Base-by-base conservation (phyloP, 2,329 filamentous ascomycete species). In the Fusarium redolens region DNA sequence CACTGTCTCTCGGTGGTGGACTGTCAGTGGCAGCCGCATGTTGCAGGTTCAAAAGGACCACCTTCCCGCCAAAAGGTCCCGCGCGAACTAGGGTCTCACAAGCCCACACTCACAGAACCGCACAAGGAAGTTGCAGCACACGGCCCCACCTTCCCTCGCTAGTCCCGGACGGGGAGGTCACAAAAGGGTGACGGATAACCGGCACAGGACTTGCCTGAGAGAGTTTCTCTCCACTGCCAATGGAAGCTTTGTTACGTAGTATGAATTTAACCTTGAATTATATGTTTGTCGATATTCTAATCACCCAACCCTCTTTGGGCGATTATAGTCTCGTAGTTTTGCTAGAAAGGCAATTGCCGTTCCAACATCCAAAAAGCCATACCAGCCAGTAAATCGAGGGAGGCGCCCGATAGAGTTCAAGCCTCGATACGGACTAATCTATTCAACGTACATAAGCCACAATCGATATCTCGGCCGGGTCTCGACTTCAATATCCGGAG, bases 21-120 rank as follows among this genome's bases (percentile, higher is more conserved):
- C 61, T 66, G 38, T 60, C 52, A 64, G 37, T 67, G 38, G 50
- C 31, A 66, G 70, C 62, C 57, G 48, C 48, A 65, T 54, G 71
- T 72, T 68, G 63, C 65, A 74, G 66, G 69, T 68, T 72, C 71
- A 65, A 72, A 76, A 72, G 71, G 68, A 61, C 74, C 75, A 68
- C 68, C 69, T 75, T 76, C 67, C 74, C 74, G 71, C 66, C 75
- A 77, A 77, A 77, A 78, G 75, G 74, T 77, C 75, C 75, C 75
- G 75, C 70, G 73, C 72, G 74, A 54, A 72, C 66, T 66, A 58
- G 68, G 75, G 72, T 68, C 51, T 69, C 66, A 66, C 66, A 54
- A 69, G 38, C 63, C 75, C 69, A 76, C 40, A 48, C 52, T 55
- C 31, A 51, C n/a, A 74, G 68, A 68, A 72, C 74, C 68, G 68